phyloP scores from a whole-genome alignment of 345 rosid genomes.

The Rhizophora mangle region DNA sequence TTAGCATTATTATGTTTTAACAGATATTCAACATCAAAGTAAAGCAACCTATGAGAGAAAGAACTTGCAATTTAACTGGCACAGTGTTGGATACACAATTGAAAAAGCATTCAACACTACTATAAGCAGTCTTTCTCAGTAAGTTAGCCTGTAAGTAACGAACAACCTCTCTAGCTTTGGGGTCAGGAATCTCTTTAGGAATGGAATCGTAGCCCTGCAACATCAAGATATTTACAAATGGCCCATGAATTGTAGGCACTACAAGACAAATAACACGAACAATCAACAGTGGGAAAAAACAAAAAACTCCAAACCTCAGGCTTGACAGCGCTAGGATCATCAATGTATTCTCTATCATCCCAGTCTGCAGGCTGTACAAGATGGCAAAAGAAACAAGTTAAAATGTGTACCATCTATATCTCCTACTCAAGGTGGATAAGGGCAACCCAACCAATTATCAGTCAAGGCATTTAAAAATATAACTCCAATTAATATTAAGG shows the following conservation, averaged over 20 bases:
- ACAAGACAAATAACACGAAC: neutral
- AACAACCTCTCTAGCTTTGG: conserved; percentile 41
- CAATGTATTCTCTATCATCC: conserved; percentile 90
- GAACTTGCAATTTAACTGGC: neutral
- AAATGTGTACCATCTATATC: neutral
- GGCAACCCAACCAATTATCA: too few relatives aligned
- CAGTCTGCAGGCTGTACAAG: conserved; percentile 73
- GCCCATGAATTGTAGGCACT: neutral
- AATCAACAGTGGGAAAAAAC: neutral
- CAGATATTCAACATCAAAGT: neutral
- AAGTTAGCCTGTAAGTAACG: neutral
- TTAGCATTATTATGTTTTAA: conserved; percentile 2
- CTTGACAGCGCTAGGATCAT: conserved; percentile 73
- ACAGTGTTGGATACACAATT: neutral
- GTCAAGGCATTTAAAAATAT: neutral
- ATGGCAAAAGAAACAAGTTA: neutral
- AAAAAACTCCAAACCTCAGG: conserved; percentile 54
- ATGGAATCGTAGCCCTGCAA: conserved; percentile 45
- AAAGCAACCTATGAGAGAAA: neutral
- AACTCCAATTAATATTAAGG: neutral
- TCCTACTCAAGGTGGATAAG: neutral
- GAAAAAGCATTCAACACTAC: neutral
- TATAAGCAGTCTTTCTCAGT: neutral
- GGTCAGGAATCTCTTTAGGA: conserved; percentile 42
- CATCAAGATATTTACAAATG: neutral